Conservation (phyloP, 805 yeast species). For the Sungouiella blattae region DNA sequence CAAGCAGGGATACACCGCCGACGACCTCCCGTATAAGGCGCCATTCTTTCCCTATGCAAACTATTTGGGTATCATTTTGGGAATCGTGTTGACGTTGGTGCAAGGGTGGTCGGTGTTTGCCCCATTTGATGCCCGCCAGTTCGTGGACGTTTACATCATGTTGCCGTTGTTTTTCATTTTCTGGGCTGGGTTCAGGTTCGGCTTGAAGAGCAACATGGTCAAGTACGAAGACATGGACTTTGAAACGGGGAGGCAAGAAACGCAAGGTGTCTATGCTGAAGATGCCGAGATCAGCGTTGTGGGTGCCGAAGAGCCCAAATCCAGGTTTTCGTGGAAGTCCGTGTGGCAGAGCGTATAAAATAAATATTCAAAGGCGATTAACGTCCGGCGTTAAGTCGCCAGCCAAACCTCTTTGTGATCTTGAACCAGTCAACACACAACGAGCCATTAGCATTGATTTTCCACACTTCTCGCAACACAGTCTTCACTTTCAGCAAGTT, state of each 20-base stretch:
- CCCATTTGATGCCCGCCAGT: slow-evolving; percentile 18
- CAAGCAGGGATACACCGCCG: slow-evolving; percentile 56
- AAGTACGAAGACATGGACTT: slow-evolving; percentile 5
- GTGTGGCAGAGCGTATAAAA: not conserved
- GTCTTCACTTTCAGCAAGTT: not conserved
- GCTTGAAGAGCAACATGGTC: slow-evolving; percentile 4
- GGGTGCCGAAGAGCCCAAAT: not conserved
- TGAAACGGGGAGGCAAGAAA: slow-evolving; percentile 5
- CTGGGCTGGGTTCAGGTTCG: slow-evolving; percentile 5
- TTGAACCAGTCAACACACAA: not conserved
- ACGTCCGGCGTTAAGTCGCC: not conserved
- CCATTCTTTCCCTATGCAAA: slow-evolving; percentile 62
- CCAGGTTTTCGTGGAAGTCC: not conserved
- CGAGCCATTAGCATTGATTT: not conserved
- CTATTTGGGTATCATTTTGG: slow-evolving; percentile 55
- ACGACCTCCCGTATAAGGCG: slow-evolving; percentile 78
- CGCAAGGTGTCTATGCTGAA: slow-evolving; percentile 3
- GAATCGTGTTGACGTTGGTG: slow-evolving; percentile 50
- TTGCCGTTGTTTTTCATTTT: slow-evolving; percentile 8
- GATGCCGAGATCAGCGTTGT: not conserved
- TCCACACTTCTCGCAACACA: not conserved
- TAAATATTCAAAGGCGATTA: not conserved
- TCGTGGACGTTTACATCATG: slow-evolving; percentile 20
- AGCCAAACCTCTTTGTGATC: not conserved
- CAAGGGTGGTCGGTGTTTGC: slow-evolving; percentile 57